Conservation (phyloP, 164 flowering plant species). For the Buxus sempervirens region DNA sequence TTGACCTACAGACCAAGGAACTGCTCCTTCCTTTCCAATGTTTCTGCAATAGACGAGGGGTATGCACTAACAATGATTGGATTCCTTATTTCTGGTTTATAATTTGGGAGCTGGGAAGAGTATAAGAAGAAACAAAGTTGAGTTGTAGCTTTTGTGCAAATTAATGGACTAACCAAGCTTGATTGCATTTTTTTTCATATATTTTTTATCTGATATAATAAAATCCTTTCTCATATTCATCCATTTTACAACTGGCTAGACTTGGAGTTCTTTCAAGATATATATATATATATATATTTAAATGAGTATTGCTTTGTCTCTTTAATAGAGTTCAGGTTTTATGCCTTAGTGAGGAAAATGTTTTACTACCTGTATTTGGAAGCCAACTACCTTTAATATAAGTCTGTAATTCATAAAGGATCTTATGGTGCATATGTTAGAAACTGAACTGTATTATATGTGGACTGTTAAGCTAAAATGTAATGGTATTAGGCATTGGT, state of each 20-base stretch:
- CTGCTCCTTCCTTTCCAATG: slow-evolving; percentile 19
- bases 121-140: not conserved
- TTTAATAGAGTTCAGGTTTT: too few species aligned
- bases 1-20: slow-evolving; percentile 15
- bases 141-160: not conserved
- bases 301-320: not conserved
- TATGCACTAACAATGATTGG: not conserved
- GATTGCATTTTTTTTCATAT: too few species aligned
- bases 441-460: not conserved
- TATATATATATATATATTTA: too few species aligned
- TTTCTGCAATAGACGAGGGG: slow-evolving; percentile 23
- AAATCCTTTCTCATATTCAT: too few species aligned
- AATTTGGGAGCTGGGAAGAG: not conserved
- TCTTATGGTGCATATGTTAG: not conserved
- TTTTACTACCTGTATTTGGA: not conserved
- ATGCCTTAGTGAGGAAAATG: not conserved
- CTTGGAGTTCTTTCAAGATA: too few species aligned
- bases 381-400: not conserved
- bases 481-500: too few species aligned
- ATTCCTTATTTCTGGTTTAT: not conserved
- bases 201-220: too few species aligned
- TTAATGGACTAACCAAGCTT: too few species aligned
- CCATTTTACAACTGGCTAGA: too few species aligned
- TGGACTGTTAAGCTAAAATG: too few species aligned
- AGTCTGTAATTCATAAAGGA: too few species aligned